phyloP scores from a whole-genome alignment of 2,329 filamentous ascomycete species.

The Byssothecium circinans region DNA sequence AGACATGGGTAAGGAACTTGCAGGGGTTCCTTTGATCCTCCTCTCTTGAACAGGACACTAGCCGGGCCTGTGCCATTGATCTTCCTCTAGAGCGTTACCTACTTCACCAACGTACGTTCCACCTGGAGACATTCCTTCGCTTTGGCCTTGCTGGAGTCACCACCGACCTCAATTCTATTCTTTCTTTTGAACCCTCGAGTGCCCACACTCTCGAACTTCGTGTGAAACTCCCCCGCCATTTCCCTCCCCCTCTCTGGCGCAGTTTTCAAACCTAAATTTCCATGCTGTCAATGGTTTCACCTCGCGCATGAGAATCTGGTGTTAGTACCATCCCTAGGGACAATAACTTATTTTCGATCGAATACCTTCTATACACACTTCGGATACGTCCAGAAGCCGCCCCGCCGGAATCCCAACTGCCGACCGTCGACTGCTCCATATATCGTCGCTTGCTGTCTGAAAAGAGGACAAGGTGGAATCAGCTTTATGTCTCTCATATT shows the following conservation, averaged over 20 bases:
- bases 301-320: constrained; percentile 17
- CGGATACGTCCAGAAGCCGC: neutral
- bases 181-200: constrained; percentile 18
- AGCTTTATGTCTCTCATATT: constrained; percentile 27
- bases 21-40: constrained; percentile 29
- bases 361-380: no score
- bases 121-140: constrained; percentile 23
- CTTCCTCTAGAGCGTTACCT: constrained; percentile 26
- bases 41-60: constrained; percentile 30
- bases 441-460: neutral
- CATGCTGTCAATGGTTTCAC: constrained; percentile 29
- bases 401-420: constrained; percentile 5
- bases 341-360: neutral
- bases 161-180: constrained; percentile 25
- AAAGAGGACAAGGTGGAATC: neutral
- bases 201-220: constrained; percentile 3
- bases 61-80: constrained; percentile 24
- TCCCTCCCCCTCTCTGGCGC: constrained; percentile 26
- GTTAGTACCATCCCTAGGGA: neutral
- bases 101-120: constrained; percentile 34
- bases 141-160: constrained; percentile 25
- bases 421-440: neutral
- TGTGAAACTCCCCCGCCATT: constrained; percentile 12
- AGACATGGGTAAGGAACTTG: constrained; percentile 21
- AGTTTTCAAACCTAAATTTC: constrained; percentile 17